These are phyloP conservation scores for Lasiodiplodia sp. DNA, from an alignment of 2,329 filamentous ascomycete species.

Conservation along the genomic window DNA sequence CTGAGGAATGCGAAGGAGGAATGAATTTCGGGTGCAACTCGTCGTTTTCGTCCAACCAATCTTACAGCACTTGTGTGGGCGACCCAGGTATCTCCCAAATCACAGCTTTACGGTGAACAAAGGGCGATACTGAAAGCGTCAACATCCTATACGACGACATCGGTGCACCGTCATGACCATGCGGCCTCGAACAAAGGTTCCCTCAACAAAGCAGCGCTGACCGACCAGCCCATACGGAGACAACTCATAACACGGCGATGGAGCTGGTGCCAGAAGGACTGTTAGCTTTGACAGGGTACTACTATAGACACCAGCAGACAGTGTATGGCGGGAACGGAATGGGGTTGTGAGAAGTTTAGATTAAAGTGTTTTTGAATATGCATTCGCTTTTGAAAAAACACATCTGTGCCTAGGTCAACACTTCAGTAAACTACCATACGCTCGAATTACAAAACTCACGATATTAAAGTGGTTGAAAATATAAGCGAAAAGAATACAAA, in stretches of 20 bases:
- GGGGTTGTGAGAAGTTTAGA: too few species aligned
- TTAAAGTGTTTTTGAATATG: too few species aligned
- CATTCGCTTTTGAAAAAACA: too few species aligned
- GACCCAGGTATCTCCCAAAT: not conserved
- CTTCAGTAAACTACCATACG: too few species aligned
- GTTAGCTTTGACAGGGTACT: not conserved
- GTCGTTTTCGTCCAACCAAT: not conserved
- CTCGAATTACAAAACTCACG: too few species aligned
- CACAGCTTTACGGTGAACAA: not conserved
- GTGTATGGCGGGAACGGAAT: not conserved
- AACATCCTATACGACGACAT: not conserved
- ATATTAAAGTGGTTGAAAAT: too few species aligned
- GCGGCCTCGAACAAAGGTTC: not conserved
- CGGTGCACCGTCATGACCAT: not conserved
- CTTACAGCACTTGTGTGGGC: not conserved
- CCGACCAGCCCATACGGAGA: not conserved
- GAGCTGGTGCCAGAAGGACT: not conserved
- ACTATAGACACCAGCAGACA: not conserved
- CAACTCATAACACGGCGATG: not conserved
- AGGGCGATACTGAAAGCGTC: not conserved
- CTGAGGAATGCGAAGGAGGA: not conserved
- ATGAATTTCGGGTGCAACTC: not conserved
- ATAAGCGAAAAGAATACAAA: too few species aligned
- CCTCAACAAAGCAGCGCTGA: not conserved
- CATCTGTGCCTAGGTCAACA: too few species aligned